These are phyloP conservation scores for Porcisia deanei DNA, from an alignment of 208 protist species.

Conservation along the genomic window DNA sequence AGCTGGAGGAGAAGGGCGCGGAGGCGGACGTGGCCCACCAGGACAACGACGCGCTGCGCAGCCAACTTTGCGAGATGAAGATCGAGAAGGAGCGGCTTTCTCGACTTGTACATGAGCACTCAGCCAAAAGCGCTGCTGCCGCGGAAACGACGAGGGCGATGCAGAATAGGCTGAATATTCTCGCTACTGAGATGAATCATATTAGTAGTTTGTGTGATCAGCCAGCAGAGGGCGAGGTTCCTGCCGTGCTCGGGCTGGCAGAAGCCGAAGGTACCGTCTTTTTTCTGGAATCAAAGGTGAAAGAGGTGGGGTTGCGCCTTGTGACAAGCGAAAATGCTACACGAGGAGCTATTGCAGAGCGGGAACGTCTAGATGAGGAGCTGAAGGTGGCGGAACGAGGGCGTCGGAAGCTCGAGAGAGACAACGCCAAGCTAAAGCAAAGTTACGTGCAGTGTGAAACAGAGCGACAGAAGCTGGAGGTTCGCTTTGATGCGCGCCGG, in stretches of 20 bases:
- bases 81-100: background rate
- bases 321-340: no score
- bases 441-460: constrained; percentile 33
- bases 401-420: constrained; percentile 25
- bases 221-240: no score
- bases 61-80: background rate
- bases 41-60: background rate
- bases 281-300: no score
- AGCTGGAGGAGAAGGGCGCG: constrained; percentile 4
- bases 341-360: background rate
- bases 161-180: background rate
- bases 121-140: background rate
- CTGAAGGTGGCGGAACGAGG: background rate
- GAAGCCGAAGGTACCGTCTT: no score
- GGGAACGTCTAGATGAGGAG: background rate
- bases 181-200: background rate
- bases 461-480: constrained; percentile 13
- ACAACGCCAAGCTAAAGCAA: constrained; percentile 33
- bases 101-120: background rate
- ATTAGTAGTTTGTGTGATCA: background rate
- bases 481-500: constrained; percentile 16
- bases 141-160: background rate
- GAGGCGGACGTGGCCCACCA: background rate
- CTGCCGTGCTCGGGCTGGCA: no score
- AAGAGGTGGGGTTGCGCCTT: no score